phyloP scores from a whole-genome alignment of 495 filamentous ascomycete species.

The Elaphomyces granulatus region DNA sequence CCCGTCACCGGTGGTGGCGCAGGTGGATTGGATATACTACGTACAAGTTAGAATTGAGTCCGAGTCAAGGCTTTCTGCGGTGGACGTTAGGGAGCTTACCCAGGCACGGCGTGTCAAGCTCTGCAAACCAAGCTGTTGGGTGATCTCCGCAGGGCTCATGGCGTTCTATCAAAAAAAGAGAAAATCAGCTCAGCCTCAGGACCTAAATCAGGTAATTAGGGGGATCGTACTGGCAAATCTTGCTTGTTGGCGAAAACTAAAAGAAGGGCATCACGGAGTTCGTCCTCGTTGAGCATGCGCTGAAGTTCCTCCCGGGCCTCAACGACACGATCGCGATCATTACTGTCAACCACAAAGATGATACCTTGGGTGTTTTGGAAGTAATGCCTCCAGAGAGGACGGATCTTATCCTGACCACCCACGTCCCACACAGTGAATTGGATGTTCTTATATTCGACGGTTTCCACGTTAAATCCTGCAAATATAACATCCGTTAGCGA shows the following conservation, averaged over 20 bases:
- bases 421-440: slow-evolving; percentile 99
- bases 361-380: slow-evolving; percentile 99
- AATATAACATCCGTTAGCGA: slow-evolving; percentile 2
- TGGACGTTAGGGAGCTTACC: slow-evolving; percentile 48
- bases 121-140: slow-evolving; percentile 98
- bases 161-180: slow-evolving; percentile 55
- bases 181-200: slow-evolving; percentile 8
- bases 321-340: slow-evolving; percentile 98
- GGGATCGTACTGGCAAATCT: slow-evolving; percentile 79
- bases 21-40: slow-evolving; percentile 99
- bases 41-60: slow-evolving; percentile 9
- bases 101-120: slow-evolving; percentile 94
- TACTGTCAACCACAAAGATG: slow-evolving; percentile 99
- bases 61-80: background rate
- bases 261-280: slow-evolving; percentile 91
- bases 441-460: slow-evolving; percentile 99
- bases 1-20: slow-evolving; percentile 97
- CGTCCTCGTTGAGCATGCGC: slow-evolving; percentile 99
- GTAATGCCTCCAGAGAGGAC: slow-evolving; percentile 96
- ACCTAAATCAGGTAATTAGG: background rate
- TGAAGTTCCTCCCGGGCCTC: slow-evolving; percentile 99
- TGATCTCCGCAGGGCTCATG: slow-evolving; percentile 99
- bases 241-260: slow-evolving; percentile 99
- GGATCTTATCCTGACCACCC: slow-evolving; percentile 97
- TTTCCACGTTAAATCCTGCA: slow-evolving; percentile 98